Evolutionary conservation across 805 yeast genomes (phyloP), one percentile per base, ranked within the genome.

Genomic region (Wickerhamomyces strasburgensis): DNA sequence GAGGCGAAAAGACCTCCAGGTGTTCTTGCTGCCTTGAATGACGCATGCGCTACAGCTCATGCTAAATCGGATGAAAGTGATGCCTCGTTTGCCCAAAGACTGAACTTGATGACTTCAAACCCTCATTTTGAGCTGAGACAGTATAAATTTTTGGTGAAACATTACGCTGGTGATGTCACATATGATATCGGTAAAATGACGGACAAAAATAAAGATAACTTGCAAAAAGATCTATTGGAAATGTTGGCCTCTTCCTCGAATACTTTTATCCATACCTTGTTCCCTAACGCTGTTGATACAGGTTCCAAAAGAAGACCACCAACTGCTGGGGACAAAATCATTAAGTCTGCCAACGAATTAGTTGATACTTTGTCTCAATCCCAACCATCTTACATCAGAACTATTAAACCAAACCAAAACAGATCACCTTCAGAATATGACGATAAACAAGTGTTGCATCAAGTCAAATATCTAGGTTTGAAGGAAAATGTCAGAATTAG

Each of bases 81-180:
- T 61, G 96, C 88, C 64, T 85, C 94, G 1, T 93, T 93, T 62
- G 84, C 93, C 14, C 96, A 87, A 68, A 75, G 97, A 62, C 70
- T 93, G 53, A 84, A 87, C 49, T 72, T 85, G 78, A 84, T 93
- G 40, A 68, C 88, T 6, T 62, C 73, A 16, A 89, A 88, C 60
- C 82, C 85, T 17, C 94, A 93, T 60, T 88, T 93, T 57, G 96
- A 89, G 52, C 74, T 84, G 51, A 79, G 98, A 56, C 80, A 84
- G 45, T 75, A 80, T 24, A 90, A 93, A 60, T 93, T 93, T 49
- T 67, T 93, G 38, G 78, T 93, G 55, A 89, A 86, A 64, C 99
- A 93, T 64, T 93, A 93, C 65, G 99, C 99, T 16, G 98, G 98
- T 57, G 98, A 93, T 65, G 99, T 93, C 33, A 84, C 88, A 10